phyloP scores from a whole-genome alignment of 2,329 filamentous ascomycete species.

The Saccharata proteae region DNA sequence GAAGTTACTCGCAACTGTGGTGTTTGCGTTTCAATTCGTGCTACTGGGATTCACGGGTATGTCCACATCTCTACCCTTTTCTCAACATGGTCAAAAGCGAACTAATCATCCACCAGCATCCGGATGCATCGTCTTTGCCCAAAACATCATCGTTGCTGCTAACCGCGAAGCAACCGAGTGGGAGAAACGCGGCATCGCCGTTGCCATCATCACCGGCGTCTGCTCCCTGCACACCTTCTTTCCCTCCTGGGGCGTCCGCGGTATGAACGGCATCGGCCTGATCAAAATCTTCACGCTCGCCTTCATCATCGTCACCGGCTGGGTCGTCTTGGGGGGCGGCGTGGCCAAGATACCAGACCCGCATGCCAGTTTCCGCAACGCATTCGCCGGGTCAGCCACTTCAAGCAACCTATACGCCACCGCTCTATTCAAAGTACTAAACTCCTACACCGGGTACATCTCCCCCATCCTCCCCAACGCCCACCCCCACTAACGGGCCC shows the following conservation, averaged over 20 bases:
- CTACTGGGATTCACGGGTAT: conserved; percentile 42
- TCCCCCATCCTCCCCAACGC: neutral
- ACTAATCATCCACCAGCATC: conserved; percentile 30
- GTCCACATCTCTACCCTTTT: neutral
- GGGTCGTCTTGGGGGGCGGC: conserved; percentile 18
- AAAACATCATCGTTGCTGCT: conserved; percentile 51
- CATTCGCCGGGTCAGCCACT: conserved; percentile 16
- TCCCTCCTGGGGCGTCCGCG: conserved; percentile 22
- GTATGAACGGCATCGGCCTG: conserved; percentile 29
- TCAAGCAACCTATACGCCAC: conserved; percentile 52
- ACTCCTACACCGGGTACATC: conserved; percentile 49
- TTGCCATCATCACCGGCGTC: conserved; percentile 25
- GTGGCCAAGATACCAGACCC: conserved; percentile 16
- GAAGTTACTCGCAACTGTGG: conserved; percentile 49
- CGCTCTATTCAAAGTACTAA: conserved; percentile 54
- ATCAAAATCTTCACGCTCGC: conserved; percentile 26
- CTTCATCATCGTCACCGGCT: conserved; percentile 27
- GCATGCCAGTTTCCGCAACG: conserved; percentile 16
- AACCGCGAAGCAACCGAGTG: conserved; percentile 39
- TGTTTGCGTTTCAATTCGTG: conserved; percentile 52
- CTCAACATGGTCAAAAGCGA: neutral
- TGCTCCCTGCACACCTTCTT: conserved; percentile 27
- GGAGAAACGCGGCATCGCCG: conserved; percentile 37
- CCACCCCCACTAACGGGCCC: too few relatives aligned
- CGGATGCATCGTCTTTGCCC: conserved; percentile 58